Base-by-base conservation (phyloP, 2,329 filamentous ascomycete genomes). In the Penicillium sp. region DNA sequence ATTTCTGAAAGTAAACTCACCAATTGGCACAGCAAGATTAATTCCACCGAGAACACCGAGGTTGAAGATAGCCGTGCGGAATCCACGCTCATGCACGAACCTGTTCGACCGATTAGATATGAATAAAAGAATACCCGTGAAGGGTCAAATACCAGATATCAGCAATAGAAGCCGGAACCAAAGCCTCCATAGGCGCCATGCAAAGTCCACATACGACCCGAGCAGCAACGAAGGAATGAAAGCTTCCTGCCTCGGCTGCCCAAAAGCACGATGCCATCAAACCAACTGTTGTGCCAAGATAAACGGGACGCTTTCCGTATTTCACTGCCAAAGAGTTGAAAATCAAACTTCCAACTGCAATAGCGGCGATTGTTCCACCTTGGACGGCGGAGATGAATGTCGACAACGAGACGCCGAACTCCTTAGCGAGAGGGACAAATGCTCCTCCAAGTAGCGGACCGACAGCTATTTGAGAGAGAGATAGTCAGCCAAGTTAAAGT, bases 61-160 rank as follows among this genome's bases (percentile, higher is more conserved):
- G 59, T 80, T 80, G 64, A 80, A 81, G 5, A 81, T 72, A 12
- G 77, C 76, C 26, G 74, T 77, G 13, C 77, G 71, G 51, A 74
- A 76, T 0, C 79, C 79, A 56, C 79, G 71, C 61, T 81, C 78
- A 65, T 81, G 79, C n/a, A 80, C 76, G 58, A 78, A 80, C 66
- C 66, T 68, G 33, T 4, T 8, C 2, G 12, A 49, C 13, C 3
- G 3, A 38, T 45, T 17, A 56, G 28, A 26, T 13, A 15, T 9
- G 19, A 44, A 37, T 2, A 6, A 4, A 22, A 2, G 22, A 5
- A 15, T 2, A 4, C 2, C 13, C 35, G 8, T 15, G 13, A n/a
- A 12, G 8, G 19, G 3, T 22, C 4, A 22, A 42, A 26, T 51
- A 68, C 73, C 77, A 81, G 22, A 81, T 72, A 69, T 81, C 79